Conservation (phyloP, 2,329 filamentous ascomycete genomes). For the Cercospora janseana region DNA sequence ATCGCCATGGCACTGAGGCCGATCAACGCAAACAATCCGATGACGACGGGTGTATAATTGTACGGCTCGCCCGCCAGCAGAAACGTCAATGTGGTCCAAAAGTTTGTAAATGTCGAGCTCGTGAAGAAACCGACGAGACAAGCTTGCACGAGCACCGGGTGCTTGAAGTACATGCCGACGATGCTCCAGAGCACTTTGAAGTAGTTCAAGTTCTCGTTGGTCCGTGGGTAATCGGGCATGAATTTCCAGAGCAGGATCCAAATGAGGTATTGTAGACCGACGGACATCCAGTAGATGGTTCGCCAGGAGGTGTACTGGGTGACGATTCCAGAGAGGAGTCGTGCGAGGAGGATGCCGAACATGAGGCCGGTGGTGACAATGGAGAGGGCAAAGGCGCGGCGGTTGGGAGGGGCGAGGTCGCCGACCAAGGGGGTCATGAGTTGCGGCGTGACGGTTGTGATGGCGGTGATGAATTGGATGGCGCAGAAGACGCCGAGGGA, state of each 20-base stretch:
- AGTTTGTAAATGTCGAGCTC: conserved; percentile 61
- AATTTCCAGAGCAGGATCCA: conserved; percentile 64
- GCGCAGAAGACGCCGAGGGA: conserved; percentile 64
- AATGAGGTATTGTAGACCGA: conserved; percentile 68
- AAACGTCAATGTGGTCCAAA: conserved; percentile 78
- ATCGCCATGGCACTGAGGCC: conserved; percentile 67
- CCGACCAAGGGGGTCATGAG: conserved; percentile 76
- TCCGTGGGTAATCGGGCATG: conserved; percentile 78
- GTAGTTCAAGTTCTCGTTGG: conserved; percentile 67
- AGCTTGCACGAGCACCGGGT: conserved; percentile 69
- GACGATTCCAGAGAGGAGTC: conserved; percentile 71
- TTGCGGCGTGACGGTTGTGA: conserved; percentile 75
- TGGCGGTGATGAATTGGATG: conserved; percentile 69
- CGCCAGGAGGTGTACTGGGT: conserved; percentile 73
- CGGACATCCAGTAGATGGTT: conserved; percentile 73
- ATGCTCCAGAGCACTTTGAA: conserved; percentile 65
- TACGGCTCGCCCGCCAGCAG: conserved; percentile 70
- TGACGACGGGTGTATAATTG: conserved; percentile 62
- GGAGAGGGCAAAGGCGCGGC: conserved; percentile 67
- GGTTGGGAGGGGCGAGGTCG: conserved; percentile 68
- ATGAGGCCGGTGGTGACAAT: conserved; percentile 74
- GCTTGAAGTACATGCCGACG: conserved; percentile 58
- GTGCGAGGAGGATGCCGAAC: conserved; percentile 72
- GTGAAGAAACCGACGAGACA: conserved; percentile 65
- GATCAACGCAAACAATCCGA: conserved; percentile 76